These are phyloP conservation scores for Dysphania ambrosioides DNA, from an alignment of 148 eudicot species.

Conservation along the genomic window DNA sequence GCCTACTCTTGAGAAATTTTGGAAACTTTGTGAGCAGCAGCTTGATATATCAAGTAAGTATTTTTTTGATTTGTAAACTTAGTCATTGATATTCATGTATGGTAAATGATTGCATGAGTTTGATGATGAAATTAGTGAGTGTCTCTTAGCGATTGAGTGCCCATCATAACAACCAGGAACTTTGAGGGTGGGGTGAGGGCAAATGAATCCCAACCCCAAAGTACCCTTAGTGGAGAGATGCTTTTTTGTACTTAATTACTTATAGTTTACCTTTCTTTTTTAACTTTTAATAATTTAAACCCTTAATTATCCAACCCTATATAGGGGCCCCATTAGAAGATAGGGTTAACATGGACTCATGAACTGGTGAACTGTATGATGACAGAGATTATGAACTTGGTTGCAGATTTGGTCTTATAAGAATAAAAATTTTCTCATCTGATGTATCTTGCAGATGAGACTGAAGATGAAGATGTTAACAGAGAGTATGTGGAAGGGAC, in stretches of 20 bases:
- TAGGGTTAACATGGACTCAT: not conserved
- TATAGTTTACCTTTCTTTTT: too few relatives aligned
- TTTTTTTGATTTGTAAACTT: constrained; percentile 6
- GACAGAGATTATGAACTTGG: not conserved
- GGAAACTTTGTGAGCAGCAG: constrained; percentile 78
- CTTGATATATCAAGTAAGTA: constrained; percentile 61
- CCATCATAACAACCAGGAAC: not conserved
- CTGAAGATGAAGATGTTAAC: constrained; percentile 68
- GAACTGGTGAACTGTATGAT: too few relatives aligned
- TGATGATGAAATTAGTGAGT: not conserved
- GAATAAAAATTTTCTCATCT: not conserved
- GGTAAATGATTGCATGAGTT: not conserved
- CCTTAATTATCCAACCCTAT: not conserved
- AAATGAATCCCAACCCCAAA: not conserved
- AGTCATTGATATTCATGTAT: not conserved
- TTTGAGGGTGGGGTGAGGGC: not conserved
- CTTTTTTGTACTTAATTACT: too few relatives aligned
- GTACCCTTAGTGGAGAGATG: not conserved
- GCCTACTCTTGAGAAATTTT: constrained; percentile 58
- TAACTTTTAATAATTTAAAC: too few relatives aligned
- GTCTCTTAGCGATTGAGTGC: too few relatives aligned
- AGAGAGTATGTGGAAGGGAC: constrained; percentile 91
- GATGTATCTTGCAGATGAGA: constrained; percentile 46
- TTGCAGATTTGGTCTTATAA: not conserved
- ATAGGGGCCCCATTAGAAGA: not conserved